Evolutionary conservation across 495 filamentous ascomycete genomes (phyloP).

Genomic region (Aspergillus saccharolyticus): DNA sequence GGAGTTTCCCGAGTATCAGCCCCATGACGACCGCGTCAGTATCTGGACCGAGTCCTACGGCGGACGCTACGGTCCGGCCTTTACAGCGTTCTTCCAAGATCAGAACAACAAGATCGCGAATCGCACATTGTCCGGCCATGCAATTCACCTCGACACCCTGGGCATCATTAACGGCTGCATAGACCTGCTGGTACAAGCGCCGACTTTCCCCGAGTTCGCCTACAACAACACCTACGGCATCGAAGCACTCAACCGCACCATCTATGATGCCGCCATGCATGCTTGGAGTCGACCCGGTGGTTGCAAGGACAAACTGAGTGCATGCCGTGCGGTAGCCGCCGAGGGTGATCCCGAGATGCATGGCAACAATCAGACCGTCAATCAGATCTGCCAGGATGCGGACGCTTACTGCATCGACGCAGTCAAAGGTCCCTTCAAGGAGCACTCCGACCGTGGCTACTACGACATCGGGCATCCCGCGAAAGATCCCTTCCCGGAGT

Average conservation of each 20-base stretch:
- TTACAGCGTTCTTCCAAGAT: slow-evolving; percentile 58
- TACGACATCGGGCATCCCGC: slow-evolving; percentile 58
- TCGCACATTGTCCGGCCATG: slow-evolving; percentile 26
- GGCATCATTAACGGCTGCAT: slow-evolving; percentile 69
- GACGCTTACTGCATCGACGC: slow-evolving; percentile 31
- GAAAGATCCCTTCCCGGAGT: slow-evolving; percentile 59
- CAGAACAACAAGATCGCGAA: slow-evolving; percentile 56
- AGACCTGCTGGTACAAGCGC: slow-evolving; percentile 63
- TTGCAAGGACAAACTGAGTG: slow-evolving; percentile 53
- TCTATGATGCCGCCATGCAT: slow-evolving; percentile 44
- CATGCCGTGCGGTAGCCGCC: slow-evolving; percentile 39
- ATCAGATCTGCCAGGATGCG: slow-evolving; percentile 36
- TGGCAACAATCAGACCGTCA: slow-evolving; percentile 40
- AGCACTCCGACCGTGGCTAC: slow-evolving; percentile 41
- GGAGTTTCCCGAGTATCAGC: slow-evolving; percentile 52
- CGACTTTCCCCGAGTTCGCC: slow-evolving; percentile 62
- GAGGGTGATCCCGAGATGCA: slow-evolving; percentile 42
- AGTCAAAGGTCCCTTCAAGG: slow-evolving; percentile 33
- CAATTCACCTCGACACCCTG: slow-evolving; percentile 46
- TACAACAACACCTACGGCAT: slow-evolving; percentile 75
- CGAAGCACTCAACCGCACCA: slow-evolving; percentile 52
- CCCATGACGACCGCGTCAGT: slow-evolving; percentile 49
- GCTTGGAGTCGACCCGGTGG: slow-evolving; percentile 50
- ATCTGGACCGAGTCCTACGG: slow-evolving; percentile 59
- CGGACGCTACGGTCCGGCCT: slow-evolving; percentile 62